Evolutionary conservation across 306 rosid genomes (phyloP).

Genomic region (Quercus engelmannii): DNA sequence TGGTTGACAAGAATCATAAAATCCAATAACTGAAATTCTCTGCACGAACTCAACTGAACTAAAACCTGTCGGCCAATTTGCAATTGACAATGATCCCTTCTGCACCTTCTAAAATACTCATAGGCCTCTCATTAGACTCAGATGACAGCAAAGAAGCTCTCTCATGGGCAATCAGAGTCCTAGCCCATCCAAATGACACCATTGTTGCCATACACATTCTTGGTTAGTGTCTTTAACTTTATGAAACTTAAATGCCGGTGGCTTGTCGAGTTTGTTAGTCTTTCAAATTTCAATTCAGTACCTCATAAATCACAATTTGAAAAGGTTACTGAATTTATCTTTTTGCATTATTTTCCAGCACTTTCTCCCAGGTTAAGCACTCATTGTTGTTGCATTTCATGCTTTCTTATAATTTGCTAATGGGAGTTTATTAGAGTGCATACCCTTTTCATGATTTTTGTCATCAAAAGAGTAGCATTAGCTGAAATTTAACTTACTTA

Average conservation of each 20-base stretch:
- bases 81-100: slow-evolving; percentile 39
- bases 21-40: slow-evolving; percentile 19
- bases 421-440: too few relatives aligned
- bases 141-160: slow-evolving; percentile 69
- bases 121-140: slow-evolving; percentile 67
- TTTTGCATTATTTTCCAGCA: too few relatives aligned
- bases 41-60: neutral
- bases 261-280: neutral
- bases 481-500: neutral
- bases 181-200: slow-evolving; percentile 76
- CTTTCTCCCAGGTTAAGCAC: neutral
- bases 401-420: too few relatives aligned
- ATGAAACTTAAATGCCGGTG: neutral
- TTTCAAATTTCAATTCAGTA: neutral
- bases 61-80: slow-evolving; percentile 10
- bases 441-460: neutral
- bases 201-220: slow-evolving; percentile 81
- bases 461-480: neutral
- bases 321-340: too few relatives aligned
- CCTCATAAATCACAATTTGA: too few relatives aligned
- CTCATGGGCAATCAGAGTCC: slow-evolving; percentile 64
- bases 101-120: slow-evolving; percentile 55
- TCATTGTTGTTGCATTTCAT: neutral
- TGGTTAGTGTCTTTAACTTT: slow-evolving; percentile 46
- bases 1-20: slow-evolving; percentile 31